Evolutionary conservation across 148 eudicot genomes (phyloP), one percentile per base, ranked within the genome.

Genomic region (Rhododendron ferrugineum): DNA sequence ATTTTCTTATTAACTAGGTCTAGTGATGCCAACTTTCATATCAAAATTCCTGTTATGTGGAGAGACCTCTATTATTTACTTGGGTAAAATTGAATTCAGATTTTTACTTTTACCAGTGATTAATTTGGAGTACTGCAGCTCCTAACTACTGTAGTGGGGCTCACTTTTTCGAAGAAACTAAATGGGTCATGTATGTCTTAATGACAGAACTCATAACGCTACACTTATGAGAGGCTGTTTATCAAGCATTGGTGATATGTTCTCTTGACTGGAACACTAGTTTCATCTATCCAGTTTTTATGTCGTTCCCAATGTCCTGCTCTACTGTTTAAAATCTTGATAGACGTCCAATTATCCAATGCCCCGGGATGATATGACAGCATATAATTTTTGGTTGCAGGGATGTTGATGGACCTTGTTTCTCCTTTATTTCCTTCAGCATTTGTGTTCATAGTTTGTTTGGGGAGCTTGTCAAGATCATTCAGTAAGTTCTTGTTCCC

Each of bases 341-440:
- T 23, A 37, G 72, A 84, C 46, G 62, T 87, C 49, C 49, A 34
- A 64, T 84, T 23, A 37, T 74, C 18, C 28, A 9, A 66, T 40
- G 3, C 86, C 11, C 37, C 37, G 16, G 22, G 58, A 83, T 14
- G 28, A 32, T 83, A 26, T 37, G 72, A 79, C 22, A n/a, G 42
- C 20, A 32, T 56, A n/a, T 81, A 11, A 14, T 26, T 44, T 26
- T 56, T 88, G 83, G 85, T 85, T 91, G 88, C 94, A 97, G 99
- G 99, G 85, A 97, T 97, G 99, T 87, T 97, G 91, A 94, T 97
- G 99, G 99, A 97, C 89, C 99, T 97, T 88, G 85, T 97, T 82
- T 97, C 99, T 87, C 98, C 99, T 76, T 91, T 97, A 83, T 97
- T 95, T 79, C 99, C 99, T 82, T 97, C 98, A 1, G 99, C 98